Evolutionary conservation across 1,284 basidiomycete species (phyloP).

Genomic region (Heterobasidion irregulare): DNA sequence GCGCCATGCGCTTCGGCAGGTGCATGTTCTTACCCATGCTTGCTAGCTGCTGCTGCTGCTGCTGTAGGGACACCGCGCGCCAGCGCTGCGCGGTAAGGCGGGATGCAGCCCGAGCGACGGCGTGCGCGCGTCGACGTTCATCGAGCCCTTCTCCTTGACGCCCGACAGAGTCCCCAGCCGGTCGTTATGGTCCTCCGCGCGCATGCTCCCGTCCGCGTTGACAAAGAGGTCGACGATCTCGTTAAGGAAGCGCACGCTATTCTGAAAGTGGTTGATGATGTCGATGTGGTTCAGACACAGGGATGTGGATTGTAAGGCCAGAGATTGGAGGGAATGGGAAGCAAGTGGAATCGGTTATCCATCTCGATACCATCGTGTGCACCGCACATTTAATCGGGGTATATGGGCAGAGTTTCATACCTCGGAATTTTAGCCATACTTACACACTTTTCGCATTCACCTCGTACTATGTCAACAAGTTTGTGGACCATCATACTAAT

Average conservation of each 20-base stretch:
- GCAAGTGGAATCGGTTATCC: too few species aligned
- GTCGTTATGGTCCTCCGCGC: conserved; percentile 20
- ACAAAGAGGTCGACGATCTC: conserved; percentile 78
- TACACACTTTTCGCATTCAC: too few species aligned
- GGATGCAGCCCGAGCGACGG: not conserved
- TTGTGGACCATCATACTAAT: too few species aligned
- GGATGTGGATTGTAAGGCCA: too few species aligned
- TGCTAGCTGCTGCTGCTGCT: too few species aligned
- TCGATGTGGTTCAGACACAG: conserved; percentile 83
- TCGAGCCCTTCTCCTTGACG: conserved; percentile 15
- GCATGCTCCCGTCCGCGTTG: conserved; percentile 49
- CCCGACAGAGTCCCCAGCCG: conserved; percentile 19
- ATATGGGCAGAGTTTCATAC: too few species aligned
- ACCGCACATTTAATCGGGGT: too few species aligned
- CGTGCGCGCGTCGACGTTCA: conserved; percentile 21
- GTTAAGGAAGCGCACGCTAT: conserved; percentile 67
- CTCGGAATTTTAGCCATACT: too few species aligned
- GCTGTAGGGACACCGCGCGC: conserved; percentile 75
- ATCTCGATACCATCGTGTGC: too few species aligned
- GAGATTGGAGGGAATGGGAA: too few species aligned
- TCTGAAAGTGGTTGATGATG: conserved; percentile 87
- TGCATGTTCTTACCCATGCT: conserved; percentile 97
- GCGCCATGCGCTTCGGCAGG: conserved; percentile 73
- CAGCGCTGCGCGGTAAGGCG: conserved; percentile 24
- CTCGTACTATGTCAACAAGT: too few species aligned